Evolutionary conservation across 176 grass and related monocot species (phyloP).

Genomic region (Hordeum vulgare): MorexV3_pseudomolecules_assembly NC_058520.1:408739070-408739569

Average conservation of each 20-base stretch:
- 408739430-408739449: constrained; percentile 53
- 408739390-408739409: constrained; percentile 54
- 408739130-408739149: constrained; percentile 60
- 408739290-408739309: constrained; percentile 49
- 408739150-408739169: constrained; percentile 53
- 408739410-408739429: constrained; percentile 46
- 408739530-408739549: constrained; percentile 59
- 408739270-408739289: constrained; percentile 36
- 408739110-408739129: constrained; percentile 79
- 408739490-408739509: constrained; percentile 53
- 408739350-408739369: constrained; percentile 49
- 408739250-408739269: constrained; percentile 80
- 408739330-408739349: constrained; percentile 61
- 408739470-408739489: constrained; percentile 50
- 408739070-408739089: constrained; percentile 67
- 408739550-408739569: constrained; percentile 32
- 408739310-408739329: constrained; percentile 65
- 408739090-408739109: constrained; percentile 46
- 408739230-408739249: constrained; percentile 60
- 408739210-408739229: constrained; percentile 44
- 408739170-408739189: constrained; percentile 61
- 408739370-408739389: constrained; percentile 73
- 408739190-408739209: constrained; percentile 95
- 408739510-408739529: constrained; percentile 57
- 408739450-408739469: constrained; percentile 30